These are phyloP conservation scores for Fusarium xylarioides DNA, from an alignment of 2,329 filamentous ascomycete species.

Conservation along the genomic window DNA sequence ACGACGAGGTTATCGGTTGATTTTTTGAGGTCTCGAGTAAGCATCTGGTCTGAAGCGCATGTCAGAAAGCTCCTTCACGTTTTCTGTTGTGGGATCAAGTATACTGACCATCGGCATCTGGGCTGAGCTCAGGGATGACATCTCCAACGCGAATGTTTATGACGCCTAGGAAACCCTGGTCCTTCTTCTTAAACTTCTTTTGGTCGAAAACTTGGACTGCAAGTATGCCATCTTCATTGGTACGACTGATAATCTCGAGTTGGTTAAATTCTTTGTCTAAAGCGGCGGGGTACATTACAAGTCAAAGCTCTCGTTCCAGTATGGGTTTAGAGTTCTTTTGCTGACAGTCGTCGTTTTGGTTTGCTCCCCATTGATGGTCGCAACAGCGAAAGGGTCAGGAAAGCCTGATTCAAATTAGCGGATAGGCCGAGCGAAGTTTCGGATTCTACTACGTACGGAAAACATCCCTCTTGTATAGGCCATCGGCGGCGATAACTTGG, in stretches of 20 bases:
- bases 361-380: conserved; percentile 96
- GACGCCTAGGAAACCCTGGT: conserved; percentile 96
- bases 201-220: conserved; percentile 99
- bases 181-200: conserved; percentile 99
- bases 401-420: conserved; percentile 72
- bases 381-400: conserved; percentile 96
- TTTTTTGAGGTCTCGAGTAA: conserved; percentile 95
- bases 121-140: conserved; percentile 83
- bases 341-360: conserved; percentile 98
- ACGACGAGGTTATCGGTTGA: conserved; percentile 98
- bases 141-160: conserved; percentile 97
- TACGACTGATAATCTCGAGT: conserved; percentile 67
- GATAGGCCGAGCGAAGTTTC: background rate
- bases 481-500: conserved; percentile 96
- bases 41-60: conserved; percentile 83
- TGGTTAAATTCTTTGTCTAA: conserved; percentile 1
- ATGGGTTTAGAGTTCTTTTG: conserved; percentile 98
- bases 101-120: conserved; percentile 86
- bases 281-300: conserved; percentile 71
- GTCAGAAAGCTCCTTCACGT: conserved; percentile 44
- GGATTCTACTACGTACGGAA: conserved; percentile 76
- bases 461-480: conserved; percentile 98
- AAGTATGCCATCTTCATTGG: conserved; percentile 94
- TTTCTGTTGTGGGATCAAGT: conserved; percentile 7
- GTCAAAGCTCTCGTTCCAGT: conserved; percentile 99